phyloP scores from a whole-genome alignment of 2,329 filamentous ascomycete genomes.

The Colletotrichum truncatum region DNA sequence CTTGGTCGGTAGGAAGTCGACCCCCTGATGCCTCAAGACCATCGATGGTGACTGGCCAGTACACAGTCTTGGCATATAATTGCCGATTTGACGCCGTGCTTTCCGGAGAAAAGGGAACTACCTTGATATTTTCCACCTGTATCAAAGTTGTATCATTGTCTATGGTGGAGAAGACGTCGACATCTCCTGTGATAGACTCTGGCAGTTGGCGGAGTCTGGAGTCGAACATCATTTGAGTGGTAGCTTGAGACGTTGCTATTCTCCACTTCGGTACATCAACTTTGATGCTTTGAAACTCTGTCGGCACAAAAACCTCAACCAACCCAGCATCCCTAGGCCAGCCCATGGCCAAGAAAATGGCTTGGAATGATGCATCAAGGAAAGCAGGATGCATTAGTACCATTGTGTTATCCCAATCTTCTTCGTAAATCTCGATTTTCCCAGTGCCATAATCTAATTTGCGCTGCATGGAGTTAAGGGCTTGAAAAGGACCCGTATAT shows the following conservation, averaged over 20 bases:
- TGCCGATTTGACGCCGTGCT: not conserved
- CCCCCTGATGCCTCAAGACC: not conserved
- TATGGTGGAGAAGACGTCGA: not conserved
- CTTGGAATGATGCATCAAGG: constrained; percentile 10
- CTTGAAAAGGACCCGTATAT: not conserved
- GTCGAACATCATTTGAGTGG: not conserved
- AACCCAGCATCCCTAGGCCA: not conserved
- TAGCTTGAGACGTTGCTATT: not conserved
- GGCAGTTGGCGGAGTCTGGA: not conserved
- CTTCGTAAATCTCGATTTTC: not conserved
- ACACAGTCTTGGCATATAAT: not conserved
- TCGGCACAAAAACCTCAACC: not conserved
- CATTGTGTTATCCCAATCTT: not conserved
- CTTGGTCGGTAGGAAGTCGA: not conserved
- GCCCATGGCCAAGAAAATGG: not conserved
- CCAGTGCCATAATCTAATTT: constrained; percentile 2
- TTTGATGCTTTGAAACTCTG: not conserved
- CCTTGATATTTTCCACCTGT: not conserved
- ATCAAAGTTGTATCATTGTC: not conserved
- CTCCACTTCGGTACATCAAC: not conserved
- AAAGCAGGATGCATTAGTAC: not conserved
- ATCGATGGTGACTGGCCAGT: not conserved
- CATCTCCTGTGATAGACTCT: not conserved
- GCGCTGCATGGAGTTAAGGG: not conserved
- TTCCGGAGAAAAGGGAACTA: not conserved